A percentile compares a stretch with the other conserved stretches of the same genome.
Conservation (phyloP, 176 grass and related monocot genomes). For the Carex cristatella region DNA sequence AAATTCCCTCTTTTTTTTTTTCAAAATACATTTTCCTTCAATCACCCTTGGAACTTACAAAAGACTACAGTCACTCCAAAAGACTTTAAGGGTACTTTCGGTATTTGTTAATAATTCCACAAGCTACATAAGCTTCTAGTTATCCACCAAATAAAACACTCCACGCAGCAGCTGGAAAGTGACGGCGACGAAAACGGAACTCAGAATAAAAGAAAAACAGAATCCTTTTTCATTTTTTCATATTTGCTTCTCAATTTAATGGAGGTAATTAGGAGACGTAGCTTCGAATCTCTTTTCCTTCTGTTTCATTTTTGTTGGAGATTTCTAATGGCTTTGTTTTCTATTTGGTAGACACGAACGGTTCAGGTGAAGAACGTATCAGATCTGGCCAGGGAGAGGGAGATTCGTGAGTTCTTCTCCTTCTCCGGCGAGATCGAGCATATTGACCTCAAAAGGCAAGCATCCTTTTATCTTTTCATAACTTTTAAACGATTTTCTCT, state of each 20-base stretch:
- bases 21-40: not conserved
- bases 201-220: not conserved
- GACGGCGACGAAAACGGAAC: constrained; percentile 18
- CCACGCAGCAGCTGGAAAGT: constrained; percentile 19
- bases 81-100: constrained; percentile 12
- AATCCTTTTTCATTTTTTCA: not conserved
- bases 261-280: constrained; percentile 8
- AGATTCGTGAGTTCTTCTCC: constrained; percentile 99
- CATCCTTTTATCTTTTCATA: not conserved
- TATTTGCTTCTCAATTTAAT: constrained; percentile 14
- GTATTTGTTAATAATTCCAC: constrained; percentile 11
- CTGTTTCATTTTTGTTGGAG: not conserved
- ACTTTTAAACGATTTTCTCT: not conserved
- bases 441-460: constrained; percentile 61
- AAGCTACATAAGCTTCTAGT: constrained; percentile 17
- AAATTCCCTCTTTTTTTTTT: not conserved
- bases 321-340: constrained; percentile 5
- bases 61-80: not conserved
- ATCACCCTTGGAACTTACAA: not conserved
- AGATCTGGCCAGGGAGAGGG: constrained; percentile 91
- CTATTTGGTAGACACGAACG: constrained; percentile 43
- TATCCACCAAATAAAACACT: constrained; percentile 18
- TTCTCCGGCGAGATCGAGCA: constrained; percentile 96
- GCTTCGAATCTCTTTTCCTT: not conserved
- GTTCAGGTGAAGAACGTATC: constrained; percentile 84